Conservation (phyloP, 768 basidiomycete genomes). For the Phaeolepiota aurea region DNA sequence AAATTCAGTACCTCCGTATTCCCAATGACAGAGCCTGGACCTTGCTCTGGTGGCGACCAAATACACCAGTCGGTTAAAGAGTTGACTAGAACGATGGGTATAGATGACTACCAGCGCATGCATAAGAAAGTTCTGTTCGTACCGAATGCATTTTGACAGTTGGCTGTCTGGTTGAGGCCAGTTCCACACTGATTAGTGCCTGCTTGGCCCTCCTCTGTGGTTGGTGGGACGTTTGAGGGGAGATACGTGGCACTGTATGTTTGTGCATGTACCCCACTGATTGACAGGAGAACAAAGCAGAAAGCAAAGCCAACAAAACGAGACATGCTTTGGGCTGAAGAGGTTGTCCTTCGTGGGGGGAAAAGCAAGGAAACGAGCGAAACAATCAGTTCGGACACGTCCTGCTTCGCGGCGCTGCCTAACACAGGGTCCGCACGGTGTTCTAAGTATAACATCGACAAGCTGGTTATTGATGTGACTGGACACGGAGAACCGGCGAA, state of each 20-base stretch:
- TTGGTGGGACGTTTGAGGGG: constrained; percentile 29
- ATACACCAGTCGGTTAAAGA: constrained; percentile 60
- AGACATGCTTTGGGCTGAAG: background rate
- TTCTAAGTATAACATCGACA: background rate
- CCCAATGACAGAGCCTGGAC: constrained; percentile 43
- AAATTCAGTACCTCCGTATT: constrained; percentile 43
- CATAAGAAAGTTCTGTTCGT: constrained; percentile 23
- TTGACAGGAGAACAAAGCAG: background rate
- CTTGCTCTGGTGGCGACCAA: constrained; percentile 50
- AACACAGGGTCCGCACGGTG: too few species aligned
- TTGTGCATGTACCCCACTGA: constrained; percentile 6
- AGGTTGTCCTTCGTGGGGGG: background rate
- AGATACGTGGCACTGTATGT: constrained; percentile 25
- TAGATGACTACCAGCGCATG: background rate
- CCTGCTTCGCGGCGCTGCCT: too few species aligned
- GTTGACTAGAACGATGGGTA: constrained; percentile 30
- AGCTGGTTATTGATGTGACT: too few species aligned
- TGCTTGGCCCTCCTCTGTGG: constrained; percentile 50
- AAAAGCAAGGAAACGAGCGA: background rate
- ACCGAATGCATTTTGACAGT: constrained; percentile 70
- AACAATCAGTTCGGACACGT: too few species aligned
- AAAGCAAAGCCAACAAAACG: background rate
- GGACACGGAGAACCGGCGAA: too few species aligned
- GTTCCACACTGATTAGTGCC: constrained; percentile 67
- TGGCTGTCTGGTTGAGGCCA: constrained; percentile 42